These are phyloP conservation scores for Cairneyella variabilis DNA, from an alignment of 495 filamentous ascomycete species.

Conservation along the genomic window DNA sequence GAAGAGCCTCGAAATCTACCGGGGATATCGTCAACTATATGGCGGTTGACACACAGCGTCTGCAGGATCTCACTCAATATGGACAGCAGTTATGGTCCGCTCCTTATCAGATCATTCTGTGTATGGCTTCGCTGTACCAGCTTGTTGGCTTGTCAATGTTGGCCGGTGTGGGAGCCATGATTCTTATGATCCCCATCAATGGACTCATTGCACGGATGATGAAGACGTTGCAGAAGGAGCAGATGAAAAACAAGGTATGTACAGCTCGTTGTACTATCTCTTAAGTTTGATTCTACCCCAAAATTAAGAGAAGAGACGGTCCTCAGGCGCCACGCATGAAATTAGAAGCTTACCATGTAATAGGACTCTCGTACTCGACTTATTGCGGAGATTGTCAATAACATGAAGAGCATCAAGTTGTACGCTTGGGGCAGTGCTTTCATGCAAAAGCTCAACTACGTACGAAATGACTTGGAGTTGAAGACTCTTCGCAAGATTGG, in stretches of 20 bases:
- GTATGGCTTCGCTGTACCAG: constrained; percentile 93
- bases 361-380: constrained; percentile 90
- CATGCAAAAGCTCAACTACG: constrained; percentile 92
- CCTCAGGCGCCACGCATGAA: too few species aligned
- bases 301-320: too few species aligned
- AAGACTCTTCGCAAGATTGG: constrained; percentile 96
- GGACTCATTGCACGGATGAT: constrained; percentile 88
- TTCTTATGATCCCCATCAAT: constrained; percentile 96
- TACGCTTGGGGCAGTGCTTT: constrained; percentile 97
- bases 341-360: too few species aligned
- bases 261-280: not conserved
- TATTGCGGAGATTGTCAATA: constrained; percentile 98
- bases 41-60: constrained; percentile 93
- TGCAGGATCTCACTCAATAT: constrained; percentile 94
- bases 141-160: constrained; percentile 92
- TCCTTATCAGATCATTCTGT: constrained; percentile 92
- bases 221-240: constrained; percentile 89
- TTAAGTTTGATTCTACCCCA: too few species aligned
- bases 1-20: constrained; percentile 82
- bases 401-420: constrained; percentile 98
- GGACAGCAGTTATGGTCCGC: constrained; percentile 94
- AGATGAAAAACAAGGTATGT: constrained; percentile 92
- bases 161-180: constrained; percentile 94
- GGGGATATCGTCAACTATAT: constrained; percentile 99
- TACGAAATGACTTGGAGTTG: constrained; percentile 92